Percentiles rank a stretch among this genome's conserved stretches.
Conservation (phyloP, 2,329 filamentous ascomycete genomes). For the Exophiala bonariae region DNA sequence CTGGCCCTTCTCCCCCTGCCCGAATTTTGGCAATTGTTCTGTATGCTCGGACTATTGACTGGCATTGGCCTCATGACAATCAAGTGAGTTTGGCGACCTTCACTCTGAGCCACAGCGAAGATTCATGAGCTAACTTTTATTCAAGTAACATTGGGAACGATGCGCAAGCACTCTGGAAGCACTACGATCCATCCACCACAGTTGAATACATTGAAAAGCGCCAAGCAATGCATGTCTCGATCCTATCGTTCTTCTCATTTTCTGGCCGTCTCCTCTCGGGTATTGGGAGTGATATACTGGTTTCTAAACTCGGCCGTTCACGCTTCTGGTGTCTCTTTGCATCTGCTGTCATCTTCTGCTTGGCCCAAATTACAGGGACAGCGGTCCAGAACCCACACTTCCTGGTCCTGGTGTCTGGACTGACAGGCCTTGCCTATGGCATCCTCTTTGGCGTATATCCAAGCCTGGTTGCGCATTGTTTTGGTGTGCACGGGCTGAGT, state of each 20-base stretch:
- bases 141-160: constrained; percentile 96
- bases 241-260: constrained; percentile 88
- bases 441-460: constrained; percentile 94
- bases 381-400: constrained; percentile 73
- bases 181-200: constrained; percentile 72
- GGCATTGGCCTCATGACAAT: constrained; percentile 98
- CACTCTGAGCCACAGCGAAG: neutral
- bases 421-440: constrained; percentile 88
- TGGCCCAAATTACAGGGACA: constrained; percentile 76
- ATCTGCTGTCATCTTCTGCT: constrained; percentile 73
- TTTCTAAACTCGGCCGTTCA: constrained; percentile 75
- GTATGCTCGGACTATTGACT: constrained; percentile 83
- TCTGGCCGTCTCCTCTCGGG: constrained; percentile 76
- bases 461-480: constrained; percentile 83
- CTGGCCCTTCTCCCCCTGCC: constrained; percentile 67
- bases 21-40: constrained; percentile 90
- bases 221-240: constrained; percentile 90
- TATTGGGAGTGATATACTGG: constrained; percentile 86
- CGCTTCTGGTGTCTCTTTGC: constrained; percentile 88
- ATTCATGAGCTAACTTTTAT: constrained; percentile 39
- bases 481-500: constrained; percentile 83
- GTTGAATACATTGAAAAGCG: constrained; percentile 74
- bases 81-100: constrained; percentile 68
- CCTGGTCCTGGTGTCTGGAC: constrained; percentile 74
- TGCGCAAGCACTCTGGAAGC: constrained; percentile 80